These are phyloP conservation scores for Trichosphaerium sp. DNA, from an alignment of 78 protist species.

Conservation along the genomic window DNA sequence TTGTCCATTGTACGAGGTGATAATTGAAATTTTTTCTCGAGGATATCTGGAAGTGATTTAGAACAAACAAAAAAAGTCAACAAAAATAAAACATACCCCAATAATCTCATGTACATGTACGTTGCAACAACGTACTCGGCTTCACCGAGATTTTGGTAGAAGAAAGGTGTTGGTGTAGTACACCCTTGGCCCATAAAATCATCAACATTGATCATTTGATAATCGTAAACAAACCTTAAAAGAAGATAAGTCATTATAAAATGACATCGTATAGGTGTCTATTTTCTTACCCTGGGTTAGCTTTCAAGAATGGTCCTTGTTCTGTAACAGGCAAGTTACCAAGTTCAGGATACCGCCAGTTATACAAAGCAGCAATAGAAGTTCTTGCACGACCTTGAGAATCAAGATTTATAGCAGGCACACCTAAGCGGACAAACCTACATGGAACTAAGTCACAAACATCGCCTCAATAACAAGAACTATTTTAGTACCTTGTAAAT, in stretches of 20 bases:
- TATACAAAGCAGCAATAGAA: slow-evolving; percentile 58
- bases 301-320: slow-evolving; percentile 1
- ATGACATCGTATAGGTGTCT: slow-evolving; percentile 3
- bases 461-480: too few species aligned
- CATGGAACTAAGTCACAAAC: not conserved
- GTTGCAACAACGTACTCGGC: slow-evolving; percentile 82
- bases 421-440: slow-evolving; percentile 64
- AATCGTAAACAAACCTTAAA: slow-evolving; percentile 53
- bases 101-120: slow-evolving; percentile 87
- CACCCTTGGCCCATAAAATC: slow-evolving; percentile 68
- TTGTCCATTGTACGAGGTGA: slow-evolving; percentile 95
- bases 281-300: slow-evolving; percentile 44
- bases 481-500: slow-evolving; percentile 57
- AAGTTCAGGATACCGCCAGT: slow-evolving; percentile 79
- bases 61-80: not conserved
- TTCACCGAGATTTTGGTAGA: slow-evolving; percentile 85
- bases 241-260: too few species aligned
- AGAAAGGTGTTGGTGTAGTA: slow-evolving; percentile 60
- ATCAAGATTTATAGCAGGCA: slow-evolving; percentile 65
- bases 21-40: slow-evolving; percentile 53
- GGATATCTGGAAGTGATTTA: slow-evolving; percentile 41
- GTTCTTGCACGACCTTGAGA: slow-evolving; percentile 77
- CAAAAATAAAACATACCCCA: slow-evolving; percentile 45
- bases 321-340: slow-evolving; percentile 57
- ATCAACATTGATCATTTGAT: slow-evolving; percentile 80